Evolutionary conservation across 768 basidiomycete genomes (phyloP).

Genomic region (Candolleomyces aberdarensis): DNA sequence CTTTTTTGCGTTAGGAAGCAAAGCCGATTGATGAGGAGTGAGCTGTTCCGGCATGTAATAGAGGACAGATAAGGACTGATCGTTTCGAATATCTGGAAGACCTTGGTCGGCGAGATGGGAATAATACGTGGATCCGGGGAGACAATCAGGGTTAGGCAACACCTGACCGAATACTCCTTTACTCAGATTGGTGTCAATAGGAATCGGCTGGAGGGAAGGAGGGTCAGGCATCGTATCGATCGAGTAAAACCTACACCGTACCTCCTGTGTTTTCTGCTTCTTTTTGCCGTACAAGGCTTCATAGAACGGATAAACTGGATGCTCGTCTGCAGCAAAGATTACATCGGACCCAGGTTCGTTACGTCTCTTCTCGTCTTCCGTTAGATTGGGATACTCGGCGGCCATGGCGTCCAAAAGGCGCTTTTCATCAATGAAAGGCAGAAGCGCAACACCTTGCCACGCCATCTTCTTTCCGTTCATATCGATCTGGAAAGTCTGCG

Average conservation of each 20-base stretch:
- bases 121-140: constrained; percentile 90
- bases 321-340: constrained; percentile 80
- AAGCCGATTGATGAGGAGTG: constrained; percentile 77
- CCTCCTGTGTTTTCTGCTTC: constrained; percentile 62
- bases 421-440: constrained; percentile 91
- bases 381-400: constrained; percentile 59
- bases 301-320: constrained; percentile 83
- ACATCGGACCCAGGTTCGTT: constrained; percentile 85
- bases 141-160: constrained; percentile 80
- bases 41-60: constrained; percentile 90
- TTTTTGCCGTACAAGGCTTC: constrained; percentile 90
- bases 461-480: constrained; percentile 99
- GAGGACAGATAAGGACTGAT: constrained; percentile 80
- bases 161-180: constrained; percentile 79
- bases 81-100: constrained; percentile 79
- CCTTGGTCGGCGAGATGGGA: constrained; percentile 60
- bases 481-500: constrained; percentile 87
- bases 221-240: constrained; percentile 11
- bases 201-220: constrained; percentile 55
- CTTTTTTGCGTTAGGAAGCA: constrained; percentile 70
- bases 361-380: constrained; percentile 77
- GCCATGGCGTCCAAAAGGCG: constrained; percentile 85
- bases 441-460: constrained; percentile 96
- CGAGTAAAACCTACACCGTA: constrained; percentile 30
- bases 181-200: constrained; percentile 65